Evolutionary conservation across 1,139 yeast species (phyloP).

Genomic region (Lodderomyces margitis): DNA sequence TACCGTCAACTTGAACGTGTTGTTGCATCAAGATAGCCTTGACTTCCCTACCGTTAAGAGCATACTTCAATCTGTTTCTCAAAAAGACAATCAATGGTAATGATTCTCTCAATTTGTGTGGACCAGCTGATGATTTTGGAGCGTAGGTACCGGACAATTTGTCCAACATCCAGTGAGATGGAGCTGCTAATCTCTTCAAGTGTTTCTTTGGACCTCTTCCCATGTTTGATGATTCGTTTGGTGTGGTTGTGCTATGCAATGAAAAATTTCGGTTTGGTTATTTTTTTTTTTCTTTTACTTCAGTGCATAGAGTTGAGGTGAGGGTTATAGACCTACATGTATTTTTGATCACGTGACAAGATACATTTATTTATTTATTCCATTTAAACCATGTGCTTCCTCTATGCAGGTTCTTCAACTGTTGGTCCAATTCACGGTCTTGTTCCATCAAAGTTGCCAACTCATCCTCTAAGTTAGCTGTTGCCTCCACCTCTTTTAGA

Average conservation of each 20-base stretch:
- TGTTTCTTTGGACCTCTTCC: constrained; percentile 42
- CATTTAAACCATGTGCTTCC: constrained; percentile 32
- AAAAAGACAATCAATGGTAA: constrained; percentile 96
- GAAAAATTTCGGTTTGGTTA: not conserved
- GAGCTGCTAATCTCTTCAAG: constrained; percentile 52
- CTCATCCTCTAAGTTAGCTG: constrained; percentile 52
- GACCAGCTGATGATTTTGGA: constrained; percentile 99
- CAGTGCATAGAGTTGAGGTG: not conserved
- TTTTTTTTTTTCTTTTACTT: not conserved
- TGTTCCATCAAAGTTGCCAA: constrained; percentile 27
- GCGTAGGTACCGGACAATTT: constrained; percentile 99
- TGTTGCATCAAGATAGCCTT: constrained; percentile 99
- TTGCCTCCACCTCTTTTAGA: constrained; percentile 60
- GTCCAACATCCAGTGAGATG: constrained; percentile 99
- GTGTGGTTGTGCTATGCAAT: not conserved
- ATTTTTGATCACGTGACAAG: not conserved
- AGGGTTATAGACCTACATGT: not conserved
- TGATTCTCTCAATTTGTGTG: constrained; percentile 99
- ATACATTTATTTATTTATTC: constrained; percentile 15
- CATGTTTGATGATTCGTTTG: constrained; percentile 17
- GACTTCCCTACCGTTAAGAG: constrained; percentile 99
- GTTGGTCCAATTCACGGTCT: constrained; percentile 28
- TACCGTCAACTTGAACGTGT: constrained; percentile 98
- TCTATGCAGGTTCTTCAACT: constrained; percentile 23
- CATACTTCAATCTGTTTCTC: constrained; percentile 99